phyloP scores from a whole-genome alignment of 768 basidiomycete genomes.

The Paxillus ammoniavirescens region DNA sequence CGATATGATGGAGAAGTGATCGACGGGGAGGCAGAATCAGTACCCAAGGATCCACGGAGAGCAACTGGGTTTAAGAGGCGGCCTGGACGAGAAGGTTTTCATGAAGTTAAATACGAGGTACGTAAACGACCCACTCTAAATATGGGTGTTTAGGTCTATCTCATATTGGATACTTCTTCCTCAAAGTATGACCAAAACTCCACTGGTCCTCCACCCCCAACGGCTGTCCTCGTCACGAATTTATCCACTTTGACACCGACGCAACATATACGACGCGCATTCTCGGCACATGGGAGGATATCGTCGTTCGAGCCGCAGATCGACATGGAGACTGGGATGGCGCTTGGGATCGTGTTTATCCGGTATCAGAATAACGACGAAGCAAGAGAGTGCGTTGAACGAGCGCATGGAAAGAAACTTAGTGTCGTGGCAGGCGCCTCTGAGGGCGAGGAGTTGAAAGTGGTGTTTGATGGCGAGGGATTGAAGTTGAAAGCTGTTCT shows the following conservation, averaged over 20 bases:
- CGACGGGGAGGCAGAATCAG: slow-evolving; percentile 39
- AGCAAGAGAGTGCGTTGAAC: slow-evolving; percentile 63
- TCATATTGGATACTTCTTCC: slow-evolving; percentile 2
- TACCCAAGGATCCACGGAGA: slow-evolving; percentile 55
- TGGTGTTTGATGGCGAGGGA: slow-evolving; percentile 80
- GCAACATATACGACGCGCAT: slow-evolving; percentile 61
- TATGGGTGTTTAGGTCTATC: not conserved
- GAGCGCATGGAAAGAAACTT: slow-evolving; percentile 64
- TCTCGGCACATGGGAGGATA: slow-evolving; percentile 61
- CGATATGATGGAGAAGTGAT: slow-evolving; percentile 58
- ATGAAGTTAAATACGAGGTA: slow-evolving; percentile 57
- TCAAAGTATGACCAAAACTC: slow-evolving; percentile 75
- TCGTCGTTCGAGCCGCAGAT: slow-evolving; percentile 72
- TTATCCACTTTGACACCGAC: slow-evolving; percentile 72
- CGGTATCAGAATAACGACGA: slow-evolving; percentile 64
- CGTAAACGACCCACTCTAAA: slow-evolving; percentile 13
- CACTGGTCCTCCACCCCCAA: slow-evolving; percentile 68
- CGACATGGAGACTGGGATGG: slow-evolving; percentile 75
- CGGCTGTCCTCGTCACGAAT: slow-evolving; percentile 67
- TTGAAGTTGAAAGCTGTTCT: slow-evolving; percentile 59
- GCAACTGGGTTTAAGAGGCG: slow-evolving; percentile 35
- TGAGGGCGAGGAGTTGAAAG: slow-evolving; percentile 63
- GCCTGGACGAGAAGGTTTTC: slow-evolving; percentile 38
- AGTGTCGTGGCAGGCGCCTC: slow-evolving; percentile 42
- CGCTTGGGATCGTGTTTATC: slow-evolving; percentile 80